Evolutionary conservation across 345 rosid genomes (phyloP), one percentile per base, ranked within the genome.

Genomic region (Eucalyptus pauciflora): DNA sequence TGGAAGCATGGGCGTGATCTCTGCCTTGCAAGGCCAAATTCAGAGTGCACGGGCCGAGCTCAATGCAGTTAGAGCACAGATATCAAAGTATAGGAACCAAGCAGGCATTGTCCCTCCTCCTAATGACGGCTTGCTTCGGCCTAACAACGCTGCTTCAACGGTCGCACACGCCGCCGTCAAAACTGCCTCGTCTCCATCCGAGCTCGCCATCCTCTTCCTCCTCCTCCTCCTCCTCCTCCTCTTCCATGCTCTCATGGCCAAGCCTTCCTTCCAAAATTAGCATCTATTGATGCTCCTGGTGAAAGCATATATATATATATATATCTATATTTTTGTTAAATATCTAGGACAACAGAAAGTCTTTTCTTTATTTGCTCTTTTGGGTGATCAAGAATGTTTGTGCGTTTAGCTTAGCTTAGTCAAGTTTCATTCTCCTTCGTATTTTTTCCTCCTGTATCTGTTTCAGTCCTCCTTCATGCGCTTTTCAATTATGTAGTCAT

Each of bases 1-100:
- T 87, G 99, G 99, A n/a, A 96, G 98, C 94, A 95, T 95, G 95
- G 98, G 99, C 83, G 98, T 95, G 90, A 96, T 97, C 71, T 96
- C 96, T 87, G 94, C 96, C 31, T 90, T 96, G 88, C 98, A 97
- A 85, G 97, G 94, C 46, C 95, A 96, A 91, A 90, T 97, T 45
- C 98, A 96, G 90, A 91, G 95, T 71, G 91, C 95, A 86, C 96
- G 96, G 92, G 91, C 93, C 31, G 97, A 96, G 92, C 94, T 97
- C 79, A 92, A 92, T 86, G 96, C 95, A 58, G 95, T 96, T 50
- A 92, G 96, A 90, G 88, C 93, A 6, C 98, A 97, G 91, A 94
- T 95, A 37, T 90, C 94, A 54, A 97, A 94, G 90, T 96, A 94
- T 94, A 95, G 96, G 90, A 94, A 33, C 92, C 87, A 92, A 93